Base-by-base conservation (phyloP, 106 monocot genomes). In the Hemerocallis citrina region DNA sequence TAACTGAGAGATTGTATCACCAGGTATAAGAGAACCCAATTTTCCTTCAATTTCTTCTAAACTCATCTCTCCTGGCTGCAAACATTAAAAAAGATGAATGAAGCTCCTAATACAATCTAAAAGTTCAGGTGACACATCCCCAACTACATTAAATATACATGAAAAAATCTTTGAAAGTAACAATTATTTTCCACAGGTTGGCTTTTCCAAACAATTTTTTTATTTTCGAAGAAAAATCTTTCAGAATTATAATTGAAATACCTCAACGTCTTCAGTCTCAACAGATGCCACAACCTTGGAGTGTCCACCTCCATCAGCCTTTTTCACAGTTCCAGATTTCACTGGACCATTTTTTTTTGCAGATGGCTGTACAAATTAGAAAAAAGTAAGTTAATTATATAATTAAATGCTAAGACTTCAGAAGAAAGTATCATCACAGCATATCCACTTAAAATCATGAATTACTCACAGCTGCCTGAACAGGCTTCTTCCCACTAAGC, bases 31-130 rank as follows among this genome's bases (percentile, higher is more conserved):
- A 54, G 87, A 88, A 39, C 75, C 65, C 37, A 98, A 52, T 66
- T 77, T 83, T 42, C 66, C 71, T 72, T 98, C 98, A 74, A 98
- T 98, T 77, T 92, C 91, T 72, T 98, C 98, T 39, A 98, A 60
- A 71, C 81, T 87, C 98, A 98, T 98, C 20, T 98, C 91, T 11
- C 77, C 82, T 19, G 98, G 98, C 98, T 98, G 78, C 47, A 68
- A 71, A 35, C 3, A 33, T 34, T 34, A n/a, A n/a, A n/a, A n/a
- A n/a, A n/a, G n/a, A n/a, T 17, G 8, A 59, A 38, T 13, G 55
- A 10, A 27, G 22, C 7, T 59, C 39, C 24, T 24, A 38, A 34
- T 59, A 20, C 33, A 57, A 20, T 35, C 52, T 5, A 15, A 52
- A 52, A 30, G 28, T 14, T 15, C 28, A 52, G 19, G 52, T 14